Evolutionary conservation across 306 rosid genomes (phyloP), one percentile per base, ranked within the genome.

Genomic region (Chamaecrista fasciculata): DNA sequence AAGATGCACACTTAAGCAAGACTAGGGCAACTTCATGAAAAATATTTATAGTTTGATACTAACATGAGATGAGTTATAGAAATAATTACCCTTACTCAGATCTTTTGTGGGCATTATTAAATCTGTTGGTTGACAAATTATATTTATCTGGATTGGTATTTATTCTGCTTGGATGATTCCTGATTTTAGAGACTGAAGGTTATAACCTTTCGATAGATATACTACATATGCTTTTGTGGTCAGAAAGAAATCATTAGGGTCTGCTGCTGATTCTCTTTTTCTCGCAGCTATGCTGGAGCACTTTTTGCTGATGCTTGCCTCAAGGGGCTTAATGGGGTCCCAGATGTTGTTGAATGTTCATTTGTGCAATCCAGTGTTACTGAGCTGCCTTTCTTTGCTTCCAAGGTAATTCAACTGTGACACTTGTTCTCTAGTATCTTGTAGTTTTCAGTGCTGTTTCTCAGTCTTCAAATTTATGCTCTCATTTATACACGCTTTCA

Each of bases 361-460:
- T 94, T 18, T 69, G 99, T 94, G 73, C 97, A 94, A 80, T 94
- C 99, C 62, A 81, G 5, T 40, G 59, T 94, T 76, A 82, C 97
- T 14, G 97, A 94, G 28, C 96, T 94, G 60, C 97, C 99, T 58
- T 94, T 91, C 99, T 94, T 94, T 75, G 96, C 99, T 67, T 94
- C 99, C 20, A 88, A 94, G 99, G 99, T 94, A 51, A 80, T 64
- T 56, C 60, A 66, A 66, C 64, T 47, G 16, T 52, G 26, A 23
- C 16, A n/a, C 34, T 16, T 43, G 0, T 4, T 43, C 9, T 16
- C 4, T 39, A 11, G 31, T n/a, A 23, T 28, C 23, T 20, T 19
- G 6, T 68, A 19, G 43, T 12, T 73, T 62, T 48, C 57, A 2
- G 23, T 58, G 43, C 28, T 21, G n/a, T 79, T 69, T 20, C 11